Evolutionary conservation across 2,329 filamentous ascomycete species (phyloP).

Genomic region (Paracoccidioides brasiliensis): DNA sequence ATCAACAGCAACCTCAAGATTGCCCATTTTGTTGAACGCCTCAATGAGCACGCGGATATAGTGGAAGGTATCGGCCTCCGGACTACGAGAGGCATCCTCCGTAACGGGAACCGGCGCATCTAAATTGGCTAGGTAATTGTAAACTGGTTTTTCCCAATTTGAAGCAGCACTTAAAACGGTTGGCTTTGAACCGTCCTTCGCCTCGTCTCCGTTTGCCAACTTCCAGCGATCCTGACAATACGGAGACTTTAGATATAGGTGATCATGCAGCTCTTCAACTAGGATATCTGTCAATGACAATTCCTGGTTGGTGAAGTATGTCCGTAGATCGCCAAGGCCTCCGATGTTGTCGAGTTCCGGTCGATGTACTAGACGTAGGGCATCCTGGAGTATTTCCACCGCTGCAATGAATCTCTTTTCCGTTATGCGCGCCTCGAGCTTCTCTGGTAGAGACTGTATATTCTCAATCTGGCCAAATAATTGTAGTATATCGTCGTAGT

Average conservation of each 20-base stretch:
- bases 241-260: slow-evolving; percentile 92
- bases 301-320: slow-evolving; percentile 88
- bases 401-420: slow-evolving; percentile 91
- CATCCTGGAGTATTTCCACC: slow-evolving; percentile 82
- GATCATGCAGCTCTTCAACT: slow-evolving; percentile 93
- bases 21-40: slow-evolving; percentile 75
- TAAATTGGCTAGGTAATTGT: slow-evolving; percentile 44
- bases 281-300: slow-evolving; percentile 83
- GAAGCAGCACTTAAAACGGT: slow-evolving; percentile 21
- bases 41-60: slow-evolving; percentile 84
- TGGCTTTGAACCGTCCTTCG: slow-evolving; percentile 14
- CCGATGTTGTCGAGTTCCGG: slow-evolving; percentile 87
- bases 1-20: slow-evolving; percentile 74
- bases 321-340: slow-evolving; percentile 69
- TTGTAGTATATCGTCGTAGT: slow-evolving; percentile 80
- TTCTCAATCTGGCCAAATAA: slow-evolving; percentile 75
- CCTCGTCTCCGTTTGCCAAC: slow-evolving; percentile 40
- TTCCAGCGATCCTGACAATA: slow-evolving; percentile 98
- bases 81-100: slow-evolving; percentile 85
- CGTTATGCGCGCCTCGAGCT: slow-evolving; percentile 84
- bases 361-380: slow-evolving; percentile 66
- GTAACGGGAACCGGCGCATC: slow-evolving; percentile 46
- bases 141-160: slow-evolving; percentile 42
- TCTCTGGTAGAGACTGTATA: slow-evolving; percentile 76
- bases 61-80: slow-evolving; percentile 87